Conservation (phyloP, 352 stramenopile species). For the Thraustochytrium striatum region DNA sequence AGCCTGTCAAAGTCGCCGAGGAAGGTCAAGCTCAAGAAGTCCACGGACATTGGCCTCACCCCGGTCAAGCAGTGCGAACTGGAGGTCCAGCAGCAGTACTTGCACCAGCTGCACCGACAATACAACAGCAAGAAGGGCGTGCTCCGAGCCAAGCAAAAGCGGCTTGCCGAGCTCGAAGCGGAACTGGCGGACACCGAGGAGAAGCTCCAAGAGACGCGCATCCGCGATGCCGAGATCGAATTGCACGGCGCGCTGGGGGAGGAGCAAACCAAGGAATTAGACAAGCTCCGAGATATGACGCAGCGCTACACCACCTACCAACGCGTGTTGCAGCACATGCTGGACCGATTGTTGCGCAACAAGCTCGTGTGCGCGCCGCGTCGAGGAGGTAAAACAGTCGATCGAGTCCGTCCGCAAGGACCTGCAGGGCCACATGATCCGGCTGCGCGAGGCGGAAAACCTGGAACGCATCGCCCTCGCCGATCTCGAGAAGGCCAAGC, state of each 20-base stretch:
- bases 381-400: slow-evolving; percentile 16
- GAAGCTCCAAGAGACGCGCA: not conserved
- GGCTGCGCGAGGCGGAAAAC: slow-evolving; percentile 26
- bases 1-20: not conserved
- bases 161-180: not conserved
- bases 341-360: slow-evolving; percentile 3
- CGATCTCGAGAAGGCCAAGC: not conserved
- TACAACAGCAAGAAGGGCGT: slow-evolving; percentile 10
- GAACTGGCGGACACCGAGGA: not conserved
- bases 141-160: not conserved
- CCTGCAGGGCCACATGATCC: not conserved
- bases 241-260: not conserved
- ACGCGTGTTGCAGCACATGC: not conserved
- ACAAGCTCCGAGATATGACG: not conserved
- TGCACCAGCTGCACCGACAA: slow-evolving; percentile 34
- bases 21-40: not conserved
- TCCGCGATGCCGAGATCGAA: not conserved
- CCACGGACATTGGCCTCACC: not conserved
- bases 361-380: slow-evolving; percentile 35
- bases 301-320: not conserved
- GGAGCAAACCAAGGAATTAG: slow-evolving; percentile 13
- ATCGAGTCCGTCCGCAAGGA: slow-evolving; percentile 8
- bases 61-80: slow-evolving; percentile 34
- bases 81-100: slow-evolving; percentile 3
- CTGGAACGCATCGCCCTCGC: not conserved